Conservation (phyloP, 2,329 filamentous ascomycete genomes). For the Magnaporthales sp. region DNA sequence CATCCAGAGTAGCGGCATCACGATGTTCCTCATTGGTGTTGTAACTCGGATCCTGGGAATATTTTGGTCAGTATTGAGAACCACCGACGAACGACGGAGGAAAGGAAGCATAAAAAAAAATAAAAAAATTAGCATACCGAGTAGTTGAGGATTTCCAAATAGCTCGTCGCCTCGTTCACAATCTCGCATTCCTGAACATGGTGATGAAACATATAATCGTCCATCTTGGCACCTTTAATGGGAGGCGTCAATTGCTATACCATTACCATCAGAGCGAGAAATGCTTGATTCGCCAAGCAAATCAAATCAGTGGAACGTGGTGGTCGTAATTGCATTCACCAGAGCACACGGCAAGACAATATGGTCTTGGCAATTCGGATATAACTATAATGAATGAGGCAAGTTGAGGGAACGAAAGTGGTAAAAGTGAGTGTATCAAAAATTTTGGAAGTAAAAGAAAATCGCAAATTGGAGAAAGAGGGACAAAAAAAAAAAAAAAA, state of each 20-base stretch:
- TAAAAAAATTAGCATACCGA: constrained; percentile 31
- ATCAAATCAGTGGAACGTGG: not conserved
- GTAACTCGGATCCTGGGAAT: constrained; percentile 36
- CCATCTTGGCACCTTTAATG: constrained; percentile 30
- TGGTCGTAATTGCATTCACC: not conserved
- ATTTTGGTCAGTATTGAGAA: not conserved
- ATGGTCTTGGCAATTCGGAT: not conserved
- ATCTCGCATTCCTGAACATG: constrained; percentile 38
- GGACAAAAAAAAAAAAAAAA: not conserved
- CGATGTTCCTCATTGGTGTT: constrained; percentile 42
- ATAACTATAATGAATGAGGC: not conserved
- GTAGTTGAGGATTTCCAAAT: constrained; percentile 51
- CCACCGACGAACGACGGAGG: not conserved
- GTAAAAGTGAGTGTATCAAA: not conserved
- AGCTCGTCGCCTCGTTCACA: constrained; percentile 43
- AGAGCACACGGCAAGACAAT: not conserved
- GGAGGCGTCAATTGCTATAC: not conserved
- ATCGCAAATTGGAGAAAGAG: constrained; percentile 1
- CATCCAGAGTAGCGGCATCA: constrained; percentile 34
- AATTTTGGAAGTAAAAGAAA: not conserved
- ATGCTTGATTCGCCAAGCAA: not conserved
- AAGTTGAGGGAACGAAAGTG: not conserved
- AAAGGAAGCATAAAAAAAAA: constrained; percentile 5
- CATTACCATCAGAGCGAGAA: not conserved
- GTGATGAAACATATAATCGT: constrained; percentile 47